Percentiles rank a stretch among this genome's conserved stretches.
Conservation (phyloP, 495 filamentous ascomycete genomes). For the Daldinia bambusicola region DNA sequence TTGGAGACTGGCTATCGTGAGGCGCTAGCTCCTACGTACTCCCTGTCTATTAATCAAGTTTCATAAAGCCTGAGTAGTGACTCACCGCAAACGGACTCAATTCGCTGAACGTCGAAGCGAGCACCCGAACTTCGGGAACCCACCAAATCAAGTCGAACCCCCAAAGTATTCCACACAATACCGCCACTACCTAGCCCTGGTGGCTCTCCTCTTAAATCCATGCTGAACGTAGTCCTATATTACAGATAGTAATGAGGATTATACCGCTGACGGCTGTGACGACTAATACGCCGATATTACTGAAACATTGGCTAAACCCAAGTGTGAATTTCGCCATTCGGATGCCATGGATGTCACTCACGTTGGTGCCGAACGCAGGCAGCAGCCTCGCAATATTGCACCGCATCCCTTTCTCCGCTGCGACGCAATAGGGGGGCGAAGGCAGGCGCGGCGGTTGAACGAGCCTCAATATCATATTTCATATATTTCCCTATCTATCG, state of each 20-base stretch:
- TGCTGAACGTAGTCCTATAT: slow-evolving; percentile 9
- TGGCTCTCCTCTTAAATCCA: slow-evolving; percentile 19
- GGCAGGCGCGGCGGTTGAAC: background rate
- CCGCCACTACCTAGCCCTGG: slow-evolving; percentile 21
- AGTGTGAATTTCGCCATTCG: slow-evolving; percentile 29
- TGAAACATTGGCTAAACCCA: slow-evolving; percentile 13
- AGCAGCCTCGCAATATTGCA: slow-evolving; percentile 38
- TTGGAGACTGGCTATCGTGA: slow-evolving; percentile 18
- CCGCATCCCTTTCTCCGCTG: slow-evolving; percentile 1
- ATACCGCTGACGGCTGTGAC: slow-evolving; percentile 8
- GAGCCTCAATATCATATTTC: slow-evolving; percentile 22
- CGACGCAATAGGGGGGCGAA: slow-evolving; percentile 26
- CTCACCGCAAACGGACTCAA: slow-evolving; percentile 33
- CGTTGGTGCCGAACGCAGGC: slow-evolving; percentile 33
- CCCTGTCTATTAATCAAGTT: slow-evolving; percentile 24
- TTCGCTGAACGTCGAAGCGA: slow-evolving; percentile 25
- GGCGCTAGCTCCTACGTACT: slow-evolving; percentile 17
- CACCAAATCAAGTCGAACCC: slow-evolving; percentile 28
- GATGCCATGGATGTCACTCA: slow-evolving; percentile 12
- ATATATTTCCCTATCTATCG: slow-evolving; percentile 16
- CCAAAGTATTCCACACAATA: slow-evolving; percentile 21
- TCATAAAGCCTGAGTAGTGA: slow-evolving; percentile 34
- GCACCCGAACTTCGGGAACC: slow-evolving; percentile 16
- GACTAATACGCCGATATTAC: slow-evolving; percentile 4
- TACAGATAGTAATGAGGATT: slow-evolving; percentile 19